phyloP scores from a whole-genome alignment of 2,329 filamentous ascomycete species.

The Chaetothyriales sp. region DNA sequence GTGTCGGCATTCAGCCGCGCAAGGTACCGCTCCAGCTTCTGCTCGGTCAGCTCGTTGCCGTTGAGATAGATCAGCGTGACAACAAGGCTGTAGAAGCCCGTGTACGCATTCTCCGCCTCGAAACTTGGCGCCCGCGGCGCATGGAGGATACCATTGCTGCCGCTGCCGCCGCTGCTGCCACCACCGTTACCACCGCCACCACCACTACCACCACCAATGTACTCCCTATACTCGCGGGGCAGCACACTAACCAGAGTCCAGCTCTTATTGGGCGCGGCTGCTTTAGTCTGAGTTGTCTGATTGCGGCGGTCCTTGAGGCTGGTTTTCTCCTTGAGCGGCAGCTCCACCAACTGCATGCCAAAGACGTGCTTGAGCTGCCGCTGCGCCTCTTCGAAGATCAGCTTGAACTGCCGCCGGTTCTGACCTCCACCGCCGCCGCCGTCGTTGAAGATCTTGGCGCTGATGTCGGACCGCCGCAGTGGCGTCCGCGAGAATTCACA shows the following conservation, averaged over 20 bases:
- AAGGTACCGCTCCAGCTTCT: slow-evolving; percentile 63
- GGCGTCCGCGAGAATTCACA: slow-evolving; percentile 45
- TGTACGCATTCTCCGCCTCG: slow-evolving; percentile 61
- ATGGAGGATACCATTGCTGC: slow-evolving; percentile 42
- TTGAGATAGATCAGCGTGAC: slow-evolving; percentile 60
- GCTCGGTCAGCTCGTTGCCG: slow-evolving; percentile 59
- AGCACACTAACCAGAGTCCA: slow-evolving; percentile 68
- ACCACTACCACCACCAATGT: slow-evolving; percentile 11
- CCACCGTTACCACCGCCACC: no score
- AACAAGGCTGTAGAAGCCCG: slow-evolving; percentile 64
- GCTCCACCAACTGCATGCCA: slow-evolving; percentile 83
- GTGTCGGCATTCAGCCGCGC: slow-evolving; percentile 58
- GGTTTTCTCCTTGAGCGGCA: slow-evolving; percentile 66
- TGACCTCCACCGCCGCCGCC: slow-evolving; percentile 35
- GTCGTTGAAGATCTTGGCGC: slow-evolving; percentile 53
- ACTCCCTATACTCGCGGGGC: slow-evolving; percentile 47
- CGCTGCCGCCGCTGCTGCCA: no score
- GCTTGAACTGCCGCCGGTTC: slow-evolving; percentile 48
- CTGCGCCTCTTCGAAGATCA: slow-evolving; percentile 65
- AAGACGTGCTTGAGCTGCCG: slow-evolving; percentile 54
- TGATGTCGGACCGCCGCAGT: slow-evolving; percentile 44
- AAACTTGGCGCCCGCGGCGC: slow-evolving; percentile 52
- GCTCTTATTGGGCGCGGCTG: slow-evolving; percentile 43
- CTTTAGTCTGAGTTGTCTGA: slow-evolving; percentile 27
- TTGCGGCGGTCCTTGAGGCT: slow-evolving; percentile 40